These are phyloP conservation scores for Irpex sp. DNA, from an alignment of 1,284 basidiomycete genomes.

Conservation along the genomic window DNA sequence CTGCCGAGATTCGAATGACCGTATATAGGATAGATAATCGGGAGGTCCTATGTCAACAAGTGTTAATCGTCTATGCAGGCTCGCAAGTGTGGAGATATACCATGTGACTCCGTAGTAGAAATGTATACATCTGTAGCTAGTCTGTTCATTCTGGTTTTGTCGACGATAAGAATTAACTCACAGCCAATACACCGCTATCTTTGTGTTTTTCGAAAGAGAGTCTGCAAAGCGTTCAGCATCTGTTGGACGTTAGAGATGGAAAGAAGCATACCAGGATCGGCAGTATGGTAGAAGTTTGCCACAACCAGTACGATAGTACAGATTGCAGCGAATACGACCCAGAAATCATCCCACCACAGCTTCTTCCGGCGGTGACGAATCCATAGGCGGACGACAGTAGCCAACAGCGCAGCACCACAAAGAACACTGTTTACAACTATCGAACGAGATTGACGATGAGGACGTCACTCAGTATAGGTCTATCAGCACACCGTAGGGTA, in stretches of 20 bases:
- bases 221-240: background rate
- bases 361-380: background rate
- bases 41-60: background rate
- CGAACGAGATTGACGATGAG: background rate
- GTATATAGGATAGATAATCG: background rate
- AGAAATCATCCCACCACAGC: background rate
- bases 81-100: background rate
- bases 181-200: background rate
- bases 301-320: background rate
- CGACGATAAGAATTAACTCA: background rate
- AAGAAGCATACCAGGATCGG: background rate
- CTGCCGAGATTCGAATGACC: background rate
- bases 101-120: background rate
- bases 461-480: background rate
- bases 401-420: background rate
- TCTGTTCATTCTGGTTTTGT: background rate
- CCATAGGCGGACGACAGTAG: background rate
- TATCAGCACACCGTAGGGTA: background rate
- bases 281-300: background rate
- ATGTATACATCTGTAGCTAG: background rate
- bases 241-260: background rate
- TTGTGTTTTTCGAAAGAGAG: background rate
- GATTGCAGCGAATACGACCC: background rate
- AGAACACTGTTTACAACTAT: background rate
- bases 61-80: background rate